Base-by-base conservation (phyloP, 306 rosid species). In the Cucurbita ficifolia region DNA sequence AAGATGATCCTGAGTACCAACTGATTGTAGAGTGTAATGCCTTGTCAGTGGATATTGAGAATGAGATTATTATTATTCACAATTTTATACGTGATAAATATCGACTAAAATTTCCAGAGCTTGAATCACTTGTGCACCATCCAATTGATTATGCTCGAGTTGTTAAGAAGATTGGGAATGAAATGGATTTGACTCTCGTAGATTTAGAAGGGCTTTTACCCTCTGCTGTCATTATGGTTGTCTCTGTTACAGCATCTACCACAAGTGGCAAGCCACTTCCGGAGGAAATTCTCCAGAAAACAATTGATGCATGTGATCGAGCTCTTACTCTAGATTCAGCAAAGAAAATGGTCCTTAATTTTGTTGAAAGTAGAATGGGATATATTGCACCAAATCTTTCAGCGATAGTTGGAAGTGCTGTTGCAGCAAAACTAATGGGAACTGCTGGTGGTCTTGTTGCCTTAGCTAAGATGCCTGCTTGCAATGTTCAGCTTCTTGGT, bases 401-500 rank as follows among this genome's bases (percentile, higher is more conserved):
- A 73, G 85, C 96, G 43, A 86, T 94, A 61, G 92, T 91, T 76
- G 97, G 97, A 77, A 91, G 96, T 81, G 91, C 97, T 74, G 95
- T 89, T 60, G 99, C 97, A 11, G 99, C 97, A 10, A 94, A 94
- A 84, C 99, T 94, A 82, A 86, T 91, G 92, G 99, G 97, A 69
- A 90, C 87, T 36, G 97, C 97, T 71, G 99, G 99, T 71, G 97
- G 99, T 48, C 79, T 94, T 59, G 76, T 18, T 29, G 72, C 96
- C 19, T 82, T 94, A 72, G 89, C 99, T 22, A 94, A 89, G 86
- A 91, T 94, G 99, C 99, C 99, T 80, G 90, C 99, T 72, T 94
- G 99, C 82, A 94, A 94, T 83, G 99, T 94, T 77, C 99, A 94
- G 87, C 97, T 91, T 83, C 96, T 93, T 55, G 99, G 99, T 79